Base-by-base conservation (phyloP, 164 flowering plant genomes). In the Vitis riparia region DNA sequence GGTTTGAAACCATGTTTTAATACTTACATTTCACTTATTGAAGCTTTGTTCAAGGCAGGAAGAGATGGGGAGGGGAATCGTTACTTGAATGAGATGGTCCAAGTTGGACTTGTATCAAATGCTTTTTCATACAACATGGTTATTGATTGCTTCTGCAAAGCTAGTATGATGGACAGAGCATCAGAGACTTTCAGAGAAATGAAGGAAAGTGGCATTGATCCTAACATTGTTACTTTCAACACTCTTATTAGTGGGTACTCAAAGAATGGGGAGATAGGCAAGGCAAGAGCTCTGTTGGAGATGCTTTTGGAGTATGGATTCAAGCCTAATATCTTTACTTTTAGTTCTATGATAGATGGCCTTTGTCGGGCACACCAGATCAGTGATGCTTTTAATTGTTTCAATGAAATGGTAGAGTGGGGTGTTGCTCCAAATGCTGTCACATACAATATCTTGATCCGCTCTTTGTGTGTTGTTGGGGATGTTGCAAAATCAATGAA, bases 321-420 rank as follows among this genome's bases (percentile, higher is more conserved):
- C 16, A 84, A 76, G 61, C 99, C 98, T 2, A 94, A 95, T 77
- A 74, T 79, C n/a, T 75, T 86, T 78, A 93, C 99, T 16, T 95
- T 92, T 75, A 83, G 84, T 79, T 87, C 97, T 19, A 72, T 93
- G 51, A 90, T 95, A 37, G 87, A 89, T 67, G 89, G 92, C 30
- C 96, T 95, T 63, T 92, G 99, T 80, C 84, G 79, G 73, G 81
- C 60, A 50, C 76, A 83, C 68, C 83, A 75, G 66, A 75, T 78
- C 65, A 79, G 76, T 11, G 97, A 91, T 80, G 97, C 96, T 63
- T 88, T 92, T 65, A 81, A 80, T 63, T 91, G 97, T 79, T 85
- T 90, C 47, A 29, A 67, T 37, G 98, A 95, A 80, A 95, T 95
- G 98, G 70, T 74, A 23, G 85, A 85, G 75, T 95, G 98, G 99